Percentiles rank a stretch among this genome's conserved stretches.
Conservation (phyloP, 1,284 basidiomycete species). For the Cryptococcus sp. region DNA sequence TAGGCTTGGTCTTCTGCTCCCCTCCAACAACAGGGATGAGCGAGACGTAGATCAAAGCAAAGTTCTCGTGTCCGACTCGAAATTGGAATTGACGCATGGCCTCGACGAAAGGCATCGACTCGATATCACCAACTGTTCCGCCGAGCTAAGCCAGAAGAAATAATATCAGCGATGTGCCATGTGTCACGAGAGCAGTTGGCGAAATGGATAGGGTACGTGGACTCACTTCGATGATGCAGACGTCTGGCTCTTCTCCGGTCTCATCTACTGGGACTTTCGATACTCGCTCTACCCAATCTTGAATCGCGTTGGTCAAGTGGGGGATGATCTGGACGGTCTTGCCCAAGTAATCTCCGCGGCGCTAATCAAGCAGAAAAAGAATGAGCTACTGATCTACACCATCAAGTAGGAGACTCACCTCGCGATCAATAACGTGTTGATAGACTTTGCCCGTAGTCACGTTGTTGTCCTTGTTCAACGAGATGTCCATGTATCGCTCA, state of each 20-base stretch:
- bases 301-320: constrained; percentile 94
- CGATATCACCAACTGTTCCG: constrained; percentile 94
- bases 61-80: constrained; percentile 95
- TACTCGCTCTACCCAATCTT: constrained; percentile 98
- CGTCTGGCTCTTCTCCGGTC: constrained; percentile 88
- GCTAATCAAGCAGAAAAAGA: constrained; percentile 54
- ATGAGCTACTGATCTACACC: neutral
- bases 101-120: constrained; percentile 96
- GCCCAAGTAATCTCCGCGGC: constrained; percentile 94
- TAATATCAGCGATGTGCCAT: no score
- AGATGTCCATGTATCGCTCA: constrained; percentile 95
- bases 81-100: constrained; percentile 99
- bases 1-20: constrained; percentile 99
- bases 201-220: neutral
- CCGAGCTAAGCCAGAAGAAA: constrained; percentile 71
- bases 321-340: constrained; percentile 99
- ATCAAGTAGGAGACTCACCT: constrained; percentile 69
- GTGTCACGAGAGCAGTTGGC: neutral
- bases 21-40: constrained; percentile 97
- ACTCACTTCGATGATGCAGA: constrained; percentile 92
- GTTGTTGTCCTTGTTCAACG: constrained; percentile 92
- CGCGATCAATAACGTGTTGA: constrained; percentile 93
- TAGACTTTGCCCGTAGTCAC: constrained; percentile 99
- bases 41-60: constrained; percentile 97
- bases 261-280: constrained; percentile 93